Conservation (phyloP, 2,329 filamentous ascomycete species). For the Trichoderma sp. region DNA sequence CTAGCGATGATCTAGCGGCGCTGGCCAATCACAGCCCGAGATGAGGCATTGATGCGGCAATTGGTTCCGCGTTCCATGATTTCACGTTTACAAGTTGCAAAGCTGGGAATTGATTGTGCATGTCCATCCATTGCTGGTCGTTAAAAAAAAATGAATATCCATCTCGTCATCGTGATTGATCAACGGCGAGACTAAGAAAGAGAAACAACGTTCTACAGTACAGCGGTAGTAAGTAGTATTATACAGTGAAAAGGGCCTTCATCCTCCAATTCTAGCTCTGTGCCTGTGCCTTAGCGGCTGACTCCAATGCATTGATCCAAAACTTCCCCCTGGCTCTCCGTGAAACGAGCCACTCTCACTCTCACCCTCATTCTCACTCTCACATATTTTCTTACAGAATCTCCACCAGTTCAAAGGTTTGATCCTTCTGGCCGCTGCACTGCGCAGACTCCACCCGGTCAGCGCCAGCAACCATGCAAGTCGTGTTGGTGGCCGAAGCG, state of each 20-base stretch:
- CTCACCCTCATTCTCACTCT: background rate
- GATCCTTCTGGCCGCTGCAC: slow-evolving; percentile 29
- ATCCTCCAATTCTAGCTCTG: background rate
- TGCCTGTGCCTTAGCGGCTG: background rate
- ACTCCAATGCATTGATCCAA: background rate
- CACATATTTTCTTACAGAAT: slow-evolving; percentile 13
- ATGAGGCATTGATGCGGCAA: background rate
- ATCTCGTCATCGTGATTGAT: slow-evolving; percentile 3
- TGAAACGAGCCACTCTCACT: background rate
- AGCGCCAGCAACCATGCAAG: slow-evolving; percentile 23
- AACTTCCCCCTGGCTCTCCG: background rate
- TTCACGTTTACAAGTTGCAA: background rate
- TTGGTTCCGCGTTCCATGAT: background rate
- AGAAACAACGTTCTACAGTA: background rate
- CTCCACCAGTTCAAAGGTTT: slow-evolving; percentile 25
- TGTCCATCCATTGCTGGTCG: slow-evolving; percentile 1
- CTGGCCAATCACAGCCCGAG: background rate
- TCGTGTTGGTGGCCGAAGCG: slow-evolving; percentile 39
- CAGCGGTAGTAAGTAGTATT: background rate
- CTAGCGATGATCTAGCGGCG: background rate
- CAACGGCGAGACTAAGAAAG: background rate
- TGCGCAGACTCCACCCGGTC: slow-evolving; percentile 27
- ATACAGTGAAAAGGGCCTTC: background rate
- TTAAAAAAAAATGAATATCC: background rate
- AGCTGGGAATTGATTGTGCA: background rate